Percentiles rank a stretch among this genome's conserved stretches.
Evolutionary conservation across 2,329 filamentous ascomycete genomes (phyloP).

Genomic region (Sclerotinia borealis): DNA sequence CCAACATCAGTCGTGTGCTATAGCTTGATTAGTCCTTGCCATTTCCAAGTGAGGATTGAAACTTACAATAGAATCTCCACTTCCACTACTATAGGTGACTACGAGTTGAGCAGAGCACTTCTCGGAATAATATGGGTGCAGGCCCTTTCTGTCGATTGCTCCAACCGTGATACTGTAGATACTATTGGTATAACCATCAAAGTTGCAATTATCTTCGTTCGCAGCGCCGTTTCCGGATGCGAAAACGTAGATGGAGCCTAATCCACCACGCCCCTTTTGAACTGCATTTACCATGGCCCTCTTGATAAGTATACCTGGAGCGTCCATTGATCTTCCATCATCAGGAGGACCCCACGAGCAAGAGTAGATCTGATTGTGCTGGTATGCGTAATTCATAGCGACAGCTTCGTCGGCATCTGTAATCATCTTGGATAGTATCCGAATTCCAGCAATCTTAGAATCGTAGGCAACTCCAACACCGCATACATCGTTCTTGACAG

Average conservation of each 20-base stretch:
- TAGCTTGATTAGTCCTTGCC: conserved; percentile 19
- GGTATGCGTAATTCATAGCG: conserved; percentile 85
- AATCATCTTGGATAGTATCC: conserved; percentile 87
- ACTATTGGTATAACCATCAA: conserved; percentile 98
- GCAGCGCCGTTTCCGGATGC: conserved; percentile 89
- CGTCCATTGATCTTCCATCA: conserved; percentile 90
- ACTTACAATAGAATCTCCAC: conserved; percentile 71
- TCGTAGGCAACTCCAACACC: conserved; percentile 95
- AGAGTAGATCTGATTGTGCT: conserved; percentile 94
- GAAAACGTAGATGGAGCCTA: conserved; percentile 92
- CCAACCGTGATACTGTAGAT: conserved; percentile 98
- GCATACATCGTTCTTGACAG: conserved; percentile 86
- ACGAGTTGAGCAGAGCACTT: conserved; percentile 92
- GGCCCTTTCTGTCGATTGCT: conserved; percentile 77
- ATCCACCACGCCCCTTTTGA: conserved; percentile 76
- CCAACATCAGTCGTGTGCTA: conserved; percentile 93
- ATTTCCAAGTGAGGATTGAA: background rate
- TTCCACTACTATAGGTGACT: conserved; percentile 93
- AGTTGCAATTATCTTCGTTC: conserved; percentile 94
- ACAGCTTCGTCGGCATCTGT: conserved; percentile 87
- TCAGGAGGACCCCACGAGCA: conserved; percentile 98
- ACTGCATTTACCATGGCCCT: conserved; percentile 88
- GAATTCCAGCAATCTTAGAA: conserved; percentile 81
- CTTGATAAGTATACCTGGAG: conserved; percentile 79
- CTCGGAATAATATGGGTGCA: conserved; percentile 95